Evolutionary conservation across 2,329 filamentous ascomycete genomes (phyloP), one percentile per base, ranked within the genome.

Genomic region (Arthroderma sp.): DNA sequence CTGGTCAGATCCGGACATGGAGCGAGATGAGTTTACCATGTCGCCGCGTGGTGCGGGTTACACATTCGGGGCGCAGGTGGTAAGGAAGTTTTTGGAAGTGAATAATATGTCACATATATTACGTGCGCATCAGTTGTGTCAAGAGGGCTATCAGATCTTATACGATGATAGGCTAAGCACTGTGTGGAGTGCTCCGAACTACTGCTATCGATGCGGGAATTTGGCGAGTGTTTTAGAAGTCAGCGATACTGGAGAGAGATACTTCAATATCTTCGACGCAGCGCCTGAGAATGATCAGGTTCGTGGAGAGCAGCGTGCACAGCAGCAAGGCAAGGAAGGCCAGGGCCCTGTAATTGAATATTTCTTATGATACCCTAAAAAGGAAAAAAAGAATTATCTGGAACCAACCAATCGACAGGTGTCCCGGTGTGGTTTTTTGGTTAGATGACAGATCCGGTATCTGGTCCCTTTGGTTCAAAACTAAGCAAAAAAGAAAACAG

Each of bases 81-180:
- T 98, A 42, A 93, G 89, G 67, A 98, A 98, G 66, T 98, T 98
- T 65, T 72, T 98, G 30, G 86, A 91, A 55, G 88, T 98, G 56
- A 98, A 98, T 66, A 83, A 79, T 63, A 96, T 98, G 88, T 89
- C 83, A 30, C 91, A 98, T 64, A 98, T 98, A 52, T 72, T 98
- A 46, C 84, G 91, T 27, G 91, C 91, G n/a, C 91, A 98, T 65
- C 91, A 98, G 68, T 76, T 98, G 4, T 98, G 91, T 63, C 91
- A 98, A 64, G 91, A 98, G 68, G 91, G 91, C 0, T 98, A 89
- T 64, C 91, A 96, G 67, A 84, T 96, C 39, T 77, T 98, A 10
- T 98, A 94, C 63, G 89, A 96, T 57, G 89, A 96, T 65, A 78
- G 83, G 10, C 69, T 98, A 33, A 94, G 86, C 63, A 98, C 91